phyloP scores from a whole-genome alignment of 2,329 filamentous ascomycete genomes.

The Cladosporium sp. region DNA sequence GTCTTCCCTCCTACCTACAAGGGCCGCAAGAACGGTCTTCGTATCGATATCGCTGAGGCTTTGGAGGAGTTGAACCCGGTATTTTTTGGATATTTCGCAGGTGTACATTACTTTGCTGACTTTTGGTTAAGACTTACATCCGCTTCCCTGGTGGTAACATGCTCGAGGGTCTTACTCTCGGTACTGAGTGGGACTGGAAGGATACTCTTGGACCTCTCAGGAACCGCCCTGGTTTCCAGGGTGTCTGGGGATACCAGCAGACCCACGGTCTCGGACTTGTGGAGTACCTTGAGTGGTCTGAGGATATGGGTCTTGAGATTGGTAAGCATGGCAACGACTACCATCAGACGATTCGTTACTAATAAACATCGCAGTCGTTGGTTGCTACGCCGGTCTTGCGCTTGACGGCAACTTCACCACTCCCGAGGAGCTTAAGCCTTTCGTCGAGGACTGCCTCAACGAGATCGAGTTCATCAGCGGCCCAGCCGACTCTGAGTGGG shows the following conservation, averaged over 20 bases:
- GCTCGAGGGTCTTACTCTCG: constrained; percentile 41
- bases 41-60: constrained; percentile 52
- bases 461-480: constrained; percentile 63
- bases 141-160: constrained; percentile 56
- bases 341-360: constrained; percentile 34
- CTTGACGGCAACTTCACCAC: constrained; percentile 51
- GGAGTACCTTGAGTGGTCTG: constrained; percentile 61
- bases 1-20: constrained; percentile 59
- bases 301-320: constrained; percentile 24
- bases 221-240: constrained; percentile 48
- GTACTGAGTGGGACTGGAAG: constrained; percentile 51
- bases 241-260: constrained; percentile 60
- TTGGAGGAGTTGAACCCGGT: constrained; percentile 43
- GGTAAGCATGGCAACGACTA: constrained; percentile 1
- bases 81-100: constrained; percentile 35
- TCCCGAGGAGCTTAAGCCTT: constrained; percentile 52
- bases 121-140: constrained; percentile 29
- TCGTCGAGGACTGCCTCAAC: constrained; percentile 60
- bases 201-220: constrained; percentile 52
- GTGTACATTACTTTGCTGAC: not conserved
- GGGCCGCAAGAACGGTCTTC: constrained; percentile 51
- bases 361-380: constrained; percentile 17
- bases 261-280: constrained; percentile 61
- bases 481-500: constrained; percentile 52
- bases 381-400: constrained; percentile 29